Conservation (phyloP, 192 early-diverging fungal species). For the Lobosporangium transversale region DNA sequence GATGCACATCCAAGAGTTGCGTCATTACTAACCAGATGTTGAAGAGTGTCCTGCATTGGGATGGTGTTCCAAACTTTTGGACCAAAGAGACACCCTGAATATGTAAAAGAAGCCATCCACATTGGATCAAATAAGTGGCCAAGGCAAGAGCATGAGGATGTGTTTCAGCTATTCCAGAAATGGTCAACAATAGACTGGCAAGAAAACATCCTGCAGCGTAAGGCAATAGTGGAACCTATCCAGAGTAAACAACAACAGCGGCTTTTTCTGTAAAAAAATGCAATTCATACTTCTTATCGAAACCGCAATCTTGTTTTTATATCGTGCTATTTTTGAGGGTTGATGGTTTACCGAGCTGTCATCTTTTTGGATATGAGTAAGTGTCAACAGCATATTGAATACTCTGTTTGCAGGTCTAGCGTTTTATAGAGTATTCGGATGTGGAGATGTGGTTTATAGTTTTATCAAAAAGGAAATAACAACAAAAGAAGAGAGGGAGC, state of each 20-base stretch:
- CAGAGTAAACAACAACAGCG: neutral
- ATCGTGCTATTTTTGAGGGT: too few species aligned
- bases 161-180: conserved; percentile 45
- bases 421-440: too few species aligned
- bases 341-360: conserved; percentile 38
- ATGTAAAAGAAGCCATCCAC: conserved; percentile 40
- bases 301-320: too few species aligned
- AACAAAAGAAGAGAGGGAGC: too few species aligned
- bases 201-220: conserved; percentile 45
- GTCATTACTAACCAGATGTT: conserved; percentile 32
- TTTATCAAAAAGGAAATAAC: too few species aligned
- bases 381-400: neutral
- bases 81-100: conserved; percentile 33
- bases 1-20: conserved; percentile 35
- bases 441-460: too few species aligned
- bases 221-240: conserved; percentile 38
- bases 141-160: conserved; percentile 35
- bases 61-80: conserved; percentile 16
- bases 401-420: too few species aligned
- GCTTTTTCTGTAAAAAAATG: neutral
- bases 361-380: conserved; percentile 44
- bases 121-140: conserved; percentile 34
- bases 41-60: conserved; percentile 21
- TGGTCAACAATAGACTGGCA: conserved; percentile 36
- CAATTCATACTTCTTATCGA: neutral